phyloP scores from a whole-genome alignment of 176 grass and related monocot genomes.

The Rhynchospora tenuis region DNA sequence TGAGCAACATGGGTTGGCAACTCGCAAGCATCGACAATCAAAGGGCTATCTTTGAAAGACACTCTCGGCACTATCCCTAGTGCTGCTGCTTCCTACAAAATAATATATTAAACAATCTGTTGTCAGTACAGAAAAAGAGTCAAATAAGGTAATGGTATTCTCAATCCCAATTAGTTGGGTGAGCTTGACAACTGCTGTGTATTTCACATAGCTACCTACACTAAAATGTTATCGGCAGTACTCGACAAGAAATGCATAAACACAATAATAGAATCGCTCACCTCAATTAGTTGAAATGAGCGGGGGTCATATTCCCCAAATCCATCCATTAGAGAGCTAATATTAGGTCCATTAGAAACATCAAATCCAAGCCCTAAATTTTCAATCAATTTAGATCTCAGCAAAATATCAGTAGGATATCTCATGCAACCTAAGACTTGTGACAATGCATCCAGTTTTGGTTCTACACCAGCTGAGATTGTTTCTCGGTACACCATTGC shows the following conservation, averaged over 20 bases:
- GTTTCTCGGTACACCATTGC: constrained; percentile 58
- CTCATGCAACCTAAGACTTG: constrained; percentile 93
- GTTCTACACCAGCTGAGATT: constrained; percentile 50
- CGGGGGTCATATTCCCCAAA: constrained; percentile 90
- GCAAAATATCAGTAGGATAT: constrained; percentile 58
- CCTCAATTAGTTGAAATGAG: constrained; percentile 84
- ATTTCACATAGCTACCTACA: not conserved
- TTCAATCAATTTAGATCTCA: constrained; percentile 68
- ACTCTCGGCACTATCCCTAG: constrained; percentile 49
- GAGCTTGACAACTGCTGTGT: not conserved
- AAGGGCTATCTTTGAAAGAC: constrained; percentile 59
- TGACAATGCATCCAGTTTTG: constrained; percentile 79
- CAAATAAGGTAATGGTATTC: not conserved
- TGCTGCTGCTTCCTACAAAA: constrained; percentile 62
- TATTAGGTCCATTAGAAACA: constrained; percentile 57
- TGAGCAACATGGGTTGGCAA: constrained; percentile 63
- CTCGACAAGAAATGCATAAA: not conserved
- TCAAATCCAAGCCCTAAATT: constrained; percentile 62
- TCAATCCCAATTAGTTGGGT: not conserved
- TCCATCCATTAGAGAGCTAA: constrained; percentile 78
- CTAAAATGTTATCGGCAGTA: not conserved
- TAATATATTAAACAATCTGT: constrained; percentile 22
- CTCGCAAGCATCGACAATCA: constrained; percentile 79
- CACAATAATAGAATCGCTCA: constrained; percentile 25
- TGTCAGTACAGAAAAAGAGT: constrained; percentile 24